These are phyloP conservation scores for Bacidia gigantensis DNA, from an alignment of 495 filamentous ascomycete species.

Conservation along the genomic window DNA sequence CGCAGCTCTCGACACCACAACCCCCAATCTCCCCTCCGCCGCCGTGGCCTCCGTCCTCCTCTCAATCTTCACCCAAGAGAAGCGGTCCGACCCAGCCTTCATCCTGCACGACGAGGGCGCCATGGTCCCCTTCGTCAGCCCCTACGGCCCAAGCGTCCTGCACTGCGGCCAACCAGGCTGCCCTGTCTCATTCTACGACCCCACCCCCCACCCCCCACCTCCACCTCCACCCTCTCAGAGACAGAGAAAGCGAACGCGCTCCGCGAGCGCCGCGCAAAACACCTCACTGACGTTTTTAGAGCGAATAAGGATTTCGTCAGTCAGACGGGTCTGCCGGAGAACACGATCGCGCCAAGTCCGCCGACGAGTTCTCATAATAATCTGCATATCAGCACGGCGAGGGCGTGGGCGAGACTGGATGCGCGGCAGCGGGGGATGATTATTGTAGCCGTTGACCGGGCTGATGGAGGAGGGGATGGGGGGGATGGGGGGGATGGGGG, in stretches of 20 bases:
- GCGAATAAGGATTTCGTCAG: slow-evolving; percentile 10
- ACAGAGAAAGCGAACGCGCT: slow-evolving; percentile 1
- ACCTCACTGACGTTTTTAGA: slow-evolving; percentile 16
- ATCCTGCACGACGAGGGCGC: background rate
- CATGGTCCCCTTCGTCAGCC: slow-evolving; percentile 13
- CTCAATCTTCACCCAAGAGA: background rate
- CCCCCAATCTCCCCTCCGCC: slow-evolving; percentile 7
- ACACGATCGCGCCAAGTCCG: slow-evolving; percentile 4
- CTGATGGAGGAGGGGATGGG: too few species aligned
- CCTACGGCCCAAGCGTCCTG: slow-evolving; percentile 21
- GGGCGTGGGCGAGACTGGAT: slow-evolving; percentile 11
- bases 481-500: too few species aligned
- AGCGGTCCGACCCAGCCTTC: background rate
- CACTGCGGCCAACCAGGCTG: slow-evolving; percentile 16
- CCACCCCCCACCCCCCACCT: too few species aligned
- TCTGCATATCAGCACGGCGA: slow-evolving; percentile 16
- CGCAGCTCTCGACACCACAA: slow-evolving; percentile 11
- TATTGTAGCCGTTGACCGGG: background rate
- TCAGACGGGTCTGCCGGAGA: slow-evolving; percentile 18
- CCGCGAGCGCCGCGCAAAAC: slow-evolving; percentile 13
- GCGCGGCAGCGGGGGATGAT: background rate
- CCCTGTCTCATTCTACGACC: slow-evolving; percentile 9
- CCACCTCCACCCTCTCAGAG: background rate
- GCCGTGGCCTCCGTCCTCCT: slow-evolving; percentile 2
- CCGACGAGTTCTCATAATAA: slow-evolving; percentile 15